Percentiles rank a stretch among this genome's conserved stretches.
phyloP scores from a whole-genome alignment of 306 rosid species.

The Quercus dentata region DNA sequence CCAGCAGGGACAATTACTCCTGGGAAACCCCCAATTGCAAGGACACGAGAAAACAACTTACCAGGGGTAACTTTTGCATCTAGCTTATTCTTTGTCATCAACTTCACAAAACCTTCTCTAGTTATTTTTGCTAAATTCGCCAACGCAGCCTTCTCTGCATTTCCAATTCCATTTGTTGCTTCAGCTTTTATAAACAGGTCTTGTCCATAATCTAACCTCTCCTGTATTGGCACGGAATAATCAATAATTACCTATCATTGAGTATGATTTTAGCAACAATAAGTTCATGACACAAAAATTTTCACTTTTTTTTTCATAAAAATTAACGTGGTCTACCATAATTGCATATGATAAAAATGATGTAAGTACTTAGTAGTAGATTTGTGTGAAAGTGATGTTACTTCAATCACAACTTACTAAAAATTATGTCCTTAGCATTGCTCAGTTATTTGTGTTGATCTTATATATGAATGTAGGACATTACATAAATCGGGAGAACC shows the following conservation, averaged over 20 bases:
- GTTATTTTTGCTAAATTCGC: slow-evolving; percentile 18
- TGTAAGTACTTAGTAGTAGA: too few species aligned
- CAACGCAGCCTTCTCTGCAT: slow-evolving; percentile 15
- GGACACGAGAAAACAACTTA: slow-evolving; percentile 12
- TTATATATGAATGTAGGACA: neutral
- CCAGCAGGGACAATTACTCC: slow-evolving; percentile 69
- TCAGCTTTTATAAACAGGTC: slow-evolving; percentile 25
- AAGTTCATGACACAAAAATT: too few species aligned
- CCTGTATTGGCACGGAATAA: neutral
- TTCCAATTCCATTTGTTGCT: slow-evolving; percentile 26
- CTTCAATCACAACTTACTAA: neutral
- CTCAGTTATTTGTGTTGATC: too few species aligned
- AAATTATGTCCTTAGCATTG: too few species aligned
- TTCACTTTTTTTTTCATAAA: too few species aligned
- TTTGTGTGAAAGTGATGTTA: too few species aligned
- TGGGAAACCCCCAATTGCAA: slow-evolving; percentile 67
- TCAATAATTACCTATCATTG: too few species aligned
- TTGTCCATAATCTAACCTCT: slow-evolving; percentile 24
- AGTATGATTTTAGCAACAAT: too few species aligned
- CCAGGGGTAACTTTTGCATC: slow-evolving; percentile 48
- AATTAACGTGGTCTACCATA: too few species aligned
- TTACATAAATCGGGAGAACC: neutral
- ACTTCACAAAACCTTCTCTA: slow-evolving; percentile 32
- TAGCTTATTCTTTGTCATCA: slow-evolving; percentile 28
- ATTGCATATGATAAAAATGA: too few species aligned